phyloP scores from a whole-genome alignment of 306 rosid species.

The Sindora glabra region DNA sequence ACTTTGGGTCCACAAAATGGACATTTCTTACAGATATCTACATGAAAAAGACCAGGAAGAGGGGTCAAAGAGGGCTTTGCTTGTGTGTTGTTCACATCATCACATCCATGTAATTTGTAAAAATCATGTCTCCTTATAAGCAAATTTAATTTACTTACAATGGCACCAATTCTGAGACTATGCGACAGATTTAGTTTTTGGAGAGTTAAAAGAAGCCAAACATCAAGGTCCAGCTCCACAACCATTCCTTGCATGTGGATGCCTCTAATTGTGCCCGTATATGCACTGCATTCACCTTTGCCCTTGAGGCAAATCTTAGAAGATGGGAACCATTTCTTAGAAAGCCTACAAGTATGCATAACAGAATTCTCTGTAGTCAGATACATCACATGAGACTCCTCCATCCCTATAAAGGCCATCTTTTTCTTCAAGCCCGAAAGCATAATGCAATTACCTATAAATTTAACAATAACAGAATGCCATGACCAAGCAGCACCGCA shows the following conservation, averaged over 20 bases:
- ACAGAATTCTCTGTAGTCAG: constrained; percentile 46
- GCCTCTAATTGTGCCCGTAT: constrained; percentile 59
- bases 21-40: constrained; percentile 73
- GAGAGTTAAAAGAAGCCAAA: constrained; percentile 84
- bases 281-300: constrained; percentile 59
- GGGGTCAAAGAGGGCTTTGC: neutral
- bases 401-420: constrained; percentile 39
- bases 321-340: constrained; percentile 13
- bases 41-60: neutral
- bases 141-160: constrained; percentile 44
- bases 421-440: constrained; percentile 65
- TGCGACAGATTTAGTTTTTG: constrained; percentile 50
- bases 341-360: constrained; percentile 30
- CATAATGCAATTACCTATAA: constrained; percentile 33
- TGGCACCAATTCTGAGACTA: constrained; percentile 73
- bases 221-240: constrained; percentile 74
- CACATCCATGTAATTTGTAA: too few relatives aligned
- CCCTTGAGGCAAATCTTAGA: constrained; percentile 21
- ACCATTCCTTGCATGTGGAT: constrained; percentile 83
- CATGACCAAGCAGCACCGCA: constrained; percentile 54
- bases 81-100: too few relatives aligned
- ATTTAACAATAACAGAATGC: constrained; percentile 63
- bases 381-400: constrained; percentile 59
- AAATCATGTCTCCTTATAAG: neutral
- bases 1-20: constrained; percentile 69